A percentile compares a stretch with the other conserved stretches of the same genome.
Evolutionary conservation across 495 filamentous ascomycete species (phyloP).

Genomic region (Penicillium silybi): DNA sequence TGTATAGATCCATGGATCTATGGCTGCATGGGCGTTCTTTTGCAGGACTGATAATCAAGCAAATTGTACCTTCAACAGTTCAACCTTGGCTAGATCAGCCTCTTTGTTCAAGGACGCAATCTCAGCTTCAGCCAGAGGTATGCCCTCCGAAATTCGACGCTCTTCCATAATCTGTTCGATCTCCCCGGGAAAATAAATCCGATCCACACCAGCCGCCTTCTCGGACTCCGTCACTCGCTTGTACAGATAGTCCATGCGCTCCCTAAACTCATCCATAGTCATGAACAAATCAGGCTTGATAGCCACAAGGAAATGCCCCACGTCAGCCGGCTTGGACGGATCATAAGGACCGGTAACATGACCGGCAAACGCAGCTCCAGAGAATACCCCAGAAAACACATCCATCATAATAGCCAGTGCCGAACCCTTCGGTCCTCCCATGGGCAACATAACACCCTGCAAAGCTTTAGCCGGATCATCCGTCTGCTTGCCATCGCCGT

Average conservation of each 20-base stretch:
- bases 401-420: conserved; percentile 79
- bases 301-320: conserved; percentile 72
- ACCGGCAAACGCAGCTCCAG: conserved; percentile 67
- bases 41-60: not conserved
- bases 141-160: conserved; percentile 53
- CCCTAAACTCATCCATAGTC: conserved; percentile 62
- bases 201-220: conserved; percentile 65
- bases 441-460: conserved; percentile 71
- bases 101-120: conserved; percentile 64
- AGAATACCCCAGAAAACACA: conserved; percentile 73
- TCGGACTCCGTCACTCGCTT: conserved; percentile 58
- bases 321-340: conserved; percentile 60
- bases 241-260: conserved; percentile 68
- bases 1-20: too few relatives aligned
- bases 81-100: conserved; percentile 52
- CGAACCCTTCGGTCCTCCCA: conserved; percentile 75
- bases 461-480: conserved; percentile 63
- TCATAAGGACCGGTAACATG: conserved; percentile 71
- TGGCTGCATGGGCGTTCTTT: too few relatives aligned
- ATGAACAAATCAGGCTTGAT: conserved; percentile 77
- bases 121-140: conserved; percentile 63
- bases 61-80: conserved; percentile 19
- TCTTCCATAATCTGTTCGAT: conserved; percentile 63
- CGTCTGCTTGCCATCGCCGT: conserved; percentile 62
- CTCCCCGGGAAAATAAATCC: conserved; percentile 77